Evolutionary conservation across 2,329 filamentous ascomycete genomes (phyloP).

Genomic region (Botrytis deweyae): DNA sequence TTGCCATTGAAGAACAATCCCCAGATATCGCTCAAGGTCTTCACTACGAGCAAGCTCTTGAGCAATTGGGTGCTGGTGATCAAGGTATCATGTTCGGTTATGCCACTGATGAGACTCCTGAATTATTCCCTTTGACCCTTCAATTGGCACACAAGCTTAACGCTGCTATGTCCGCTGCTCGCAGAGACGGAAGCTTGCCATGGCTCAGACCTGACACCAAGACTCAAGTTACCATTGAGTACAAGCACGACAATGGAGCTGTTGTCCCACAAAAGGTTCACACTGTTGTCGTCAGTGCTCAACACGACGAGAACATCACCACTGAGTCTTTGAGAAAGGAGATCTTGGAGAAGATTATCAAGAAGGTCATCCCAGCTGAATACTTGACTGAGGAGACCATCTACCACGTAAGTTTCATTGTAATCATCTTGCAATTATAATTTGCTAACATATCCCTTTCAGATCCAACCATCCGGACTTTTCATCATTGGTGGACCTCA

Average conservation of each 20-base stretch:
- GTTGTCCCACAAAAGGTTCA: constrained; percentile 91
- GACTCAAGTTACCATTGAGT: constrained; percentile 99
- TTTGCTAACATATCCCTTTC: constrained; percentile 28
- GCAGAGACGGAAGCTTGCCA: constrained; percentile 80
- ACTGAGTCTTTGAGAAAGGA: constrained; percentile 92
- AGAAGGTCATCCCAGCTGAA: constrained; percentile 87
- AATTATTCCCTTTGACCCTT: constrained; percentile 92
- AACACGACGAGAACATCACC: constrained; percentile 84
- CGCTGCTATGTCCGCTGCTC: constrained; percentile 86
- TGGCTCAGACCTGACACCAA: constrained; percentile 99
- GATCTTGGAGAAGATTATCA: constrained; percentile 96
- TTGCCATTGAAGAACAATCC: constrained; percentile 99
- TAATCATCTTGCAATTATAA: not conserved
- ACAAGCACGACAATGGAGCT: constrained; percentile 92
- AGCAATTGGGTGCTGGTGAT: constrained; percentile 97
- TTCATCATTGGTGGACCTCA: constrained; percentile 99
- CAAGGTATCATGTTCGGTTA: constrained; percentile 99
- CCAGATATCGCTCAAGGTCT: constrained; percentile 99
- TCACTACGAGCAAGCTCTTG: constrained; percentile 94
- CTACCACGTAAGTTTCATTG: constrained; percentile 74
- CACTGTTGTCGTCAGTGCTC: constrained; percentile 94
- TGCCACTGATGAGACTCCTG: constrained; percentile 97
- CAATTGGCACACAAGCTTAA: constrained; percentile 97
- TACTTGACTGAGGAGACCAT: constrained; percentile 90
- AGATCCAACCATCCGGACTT: constrained; percentile 94